Base-by-base conservation (phyloP, 352 stramenopile species). In the Phytophthora nicotianae region DNA sequence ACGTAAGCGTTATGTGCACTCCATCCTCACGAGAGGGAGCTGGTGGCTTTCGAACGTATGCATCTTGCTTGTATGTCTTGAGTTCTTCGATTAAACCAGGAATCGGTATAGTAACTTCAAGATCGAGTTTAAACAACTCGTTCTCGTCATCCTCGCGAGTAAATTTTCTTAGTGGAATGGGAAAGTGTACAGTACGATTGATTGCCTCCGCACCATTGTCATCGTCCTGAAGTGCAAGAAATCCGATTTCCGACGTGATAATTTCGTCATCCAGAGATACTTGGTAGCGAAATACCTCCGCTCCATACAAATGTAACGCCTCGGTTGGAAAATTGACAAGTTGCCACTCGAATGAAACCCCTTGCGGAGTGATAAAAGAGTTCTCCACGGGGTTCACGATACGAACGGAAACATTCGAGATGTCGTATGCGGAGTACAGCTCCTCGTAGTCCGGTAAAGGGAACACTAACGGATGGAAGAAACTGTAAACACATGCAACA, bases 231-330 rank as follows among this genome's bases (percentile, higher is more conserved):
- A 70, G 40, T 24, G 58, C 40, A 11, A 79, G 47, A 47, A 82
- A 62, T 1, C 50, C 72, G 4, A 89, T 54, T 49, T 89, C 77
- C 6, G 68, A 80, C 1, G 57, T 24, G 26, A 83, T 50, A n/a
- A 61, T 54, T 8, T 64, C 29, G 16, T 74, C 68, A 17, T 89
- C 62, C 4, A 86, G 23, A 8, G 61, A 69, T 8, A 86, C 24
- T 10, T 58, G 53, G 33, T 83, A 89, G 35, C 74, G 62, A 52
- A 77, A 86, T 8, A 74, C 65, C 33, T 89, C 79, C 4, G 71
- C 61, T 3, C 79, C 79, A 42, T 77, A 72, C 17, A 71, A 29
- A 9, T 55, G 40, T 9, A 89, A 50, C 1, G 75, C 72, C 5
- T 76, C 55, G 0, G 26, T 42, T 20, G 79, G 79, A 20, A 83